Evolutionary conservation across 805 yeast genomes (phyloP).

Genomic region (Metschnikowia similis): DNA sequence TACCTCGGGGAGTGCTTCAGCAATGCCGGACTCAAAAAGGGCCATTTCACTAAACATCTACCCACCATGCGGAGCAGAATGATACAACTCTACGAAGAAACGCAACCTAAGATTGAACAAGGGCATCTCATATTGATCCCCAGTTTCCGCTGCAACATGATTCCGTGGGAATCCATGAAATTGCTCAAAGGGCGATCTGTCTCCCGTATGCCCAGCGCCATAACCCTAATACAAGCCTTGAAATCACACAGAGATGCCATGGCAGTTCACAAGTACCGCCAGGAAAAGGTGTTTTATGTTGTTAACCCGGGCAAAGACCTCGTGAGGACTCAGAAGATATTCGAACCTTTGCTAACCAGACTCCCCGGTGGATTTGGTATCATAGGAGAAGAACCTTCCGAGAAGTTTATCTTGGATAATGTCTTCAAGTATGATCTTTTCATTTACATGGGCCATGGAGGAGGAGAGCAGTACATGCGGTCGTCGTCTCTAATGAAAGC

Average conservation of each 20-base stretch:
- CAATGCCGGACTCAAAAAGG: not conserved
- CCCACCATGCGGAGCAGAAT: not conserved
- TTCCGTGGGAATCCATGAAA: slow-evolving; percentile 90
- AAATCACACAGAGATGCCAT: slow-evolving; percentile 6
- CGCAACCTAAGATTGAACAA: not conserved
- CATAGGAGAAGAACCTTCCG: slow-evolving; percentile 53
- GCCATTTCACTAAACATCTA: not conserved
- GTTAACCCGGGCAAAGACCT: slow-evolving; percentile 85
- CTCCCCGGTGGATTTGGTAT: slow-evolving; percentile 50
- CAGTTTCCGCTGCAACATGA: slow-evolving; percentile 55
- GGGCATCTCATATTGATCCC: slow-evolving; percentile 69
- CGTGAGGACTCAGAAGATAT: slow-evolving; percentile 55
- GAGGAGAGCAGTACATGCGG: slow-evolving; percentile 81
- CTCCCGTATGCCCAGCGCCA: slow-evolving; percentile 69
- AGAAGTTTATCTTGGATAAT: slow-evolving; percentile 43
- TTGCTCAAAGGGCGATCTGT: slow-evolving; percentile 52
- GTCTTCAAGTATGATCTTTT: slow-evolving; percentile 45
- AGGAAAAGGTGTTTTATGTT: slow-evolving; percentile 42
- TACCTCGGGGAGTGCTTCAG: slow-evolving; percentile 2
- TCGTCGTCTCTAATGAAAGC: slow-evolving; percentile 42
- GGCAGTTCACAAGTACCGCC: slow-evolving; percentile 2
- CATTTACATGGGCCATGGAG: slow-evolving; percentile 91
- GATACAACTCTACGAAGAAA: not conserved
- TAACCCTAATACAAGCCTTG: slow-evolving; percentile 38
- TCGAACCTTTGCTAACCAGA: slow-evolving; percentile 41